phyloP scores from a whole-genome alignment of 169 alveolate species.

The Eimeria sp. region DNA sequence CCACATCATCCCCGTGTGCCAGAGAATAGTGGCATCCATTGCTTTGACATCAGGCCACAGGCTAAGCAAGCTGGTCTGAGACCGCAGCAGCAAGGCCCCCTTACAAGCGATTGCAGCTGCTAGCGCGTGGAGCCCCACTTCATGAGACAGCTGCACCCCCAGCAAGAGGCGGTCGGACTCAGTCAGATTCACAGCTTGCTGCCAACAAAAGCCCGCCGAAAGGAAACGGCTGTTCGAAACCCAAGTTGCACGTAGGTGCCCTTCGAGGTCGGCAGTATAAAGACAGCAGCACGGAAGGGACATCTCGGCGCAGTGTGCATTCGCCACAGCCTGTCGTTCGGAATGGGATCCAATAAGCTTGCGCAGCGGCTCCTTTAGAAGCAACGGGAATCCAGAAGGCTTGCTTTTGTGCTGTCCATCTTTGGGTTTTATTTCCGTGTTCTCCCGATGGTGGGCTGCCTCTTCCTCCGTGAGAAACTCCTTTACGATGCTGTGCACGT shows the following conservation, averaged over 20 bases:
- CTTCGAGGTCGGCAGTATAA: constrained; percentile 47
- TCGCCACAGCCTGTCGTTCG: neutral
- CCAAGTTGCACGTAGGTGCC: constrained; percentile 53
- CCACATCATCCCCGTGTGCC: constrained; percentile 72
- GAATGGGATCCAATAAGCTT: neutral
- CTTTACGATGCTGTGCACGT: constrained; percentile 53
- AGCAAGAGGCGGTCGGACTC: constrained; percentile 57
- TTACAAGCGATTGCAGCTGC: constrained; percentile 64
- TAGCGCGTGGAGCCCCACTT: constrained; percentile 72
- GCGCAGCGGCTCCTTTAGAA: constrained; percentile 17
- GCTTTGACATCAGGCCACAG: constrained; percentile 55
- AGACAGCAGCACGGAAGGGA: constrained; percentile 38
- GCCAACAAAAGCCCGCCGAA: constrained; percentile 58
- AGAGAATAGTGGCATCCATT: constrained; percentile 50
- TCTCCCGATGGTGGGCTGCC: constrained; percentile 15
- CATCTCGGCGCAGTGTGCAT: neutral
- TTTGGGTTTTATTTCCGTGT: neutral
- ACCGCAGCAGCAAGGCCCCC: constrained; percentile 47
- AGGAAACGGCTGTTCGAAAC: constrained; percentile 40
- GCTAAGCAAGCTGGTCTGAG: constrained; percentile 6
- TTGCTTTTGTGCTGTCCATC: constrained; percentile 39
- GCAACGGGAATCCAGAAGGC: constrained; percentile 45
- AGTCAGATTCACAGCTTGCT: constrained; percentile 44
- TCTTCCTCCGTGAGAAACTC: constrained; percentile 40
- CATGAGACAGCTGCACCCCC: constrained; percentile 56